Evolutionary conservation across 2,329 filamentous ascomycete genomes (phyloP), one percentile per base, ranked within the genome.

Genomic region (Penicillium psychrosexuale): DNA sequence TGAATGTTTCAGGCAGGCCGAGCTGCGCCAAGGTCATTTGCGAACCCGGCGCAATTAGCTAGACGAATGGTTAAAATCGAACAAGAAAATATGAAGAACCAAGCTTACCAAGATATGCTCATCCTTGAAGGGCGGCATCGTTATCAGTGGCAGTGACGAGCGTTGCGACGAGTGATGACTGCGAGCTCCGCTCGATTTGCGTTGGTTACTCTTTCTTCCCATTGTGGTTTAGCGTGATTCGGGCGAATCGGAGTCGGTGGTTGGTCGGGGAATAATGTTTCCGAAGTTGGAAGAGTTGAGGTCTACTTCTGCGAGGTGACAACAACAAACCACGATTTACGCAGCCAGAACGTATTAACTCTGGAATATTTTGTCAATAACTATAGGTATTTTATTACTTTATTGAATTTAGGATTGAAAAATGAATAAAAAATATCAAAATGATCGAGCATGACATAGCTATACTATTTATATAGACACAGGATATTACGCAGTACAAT

Each of bases 21-120:
- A 96, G 83, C 81, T 96, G 91, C 63, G 91, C 92, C 77, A 96
- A 85, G 56, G 91, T 96, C 61, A 87, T 93, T 75, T 89, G 87
- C 72, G 91, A 96, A 69, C 92, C 92, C 49, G 80, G 80, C 66
- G 78, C 78, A 70, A 82, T 80, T 62, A 79, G 73, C 77, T 80
- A 53, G n/a, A 53, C 11, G 42, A 11, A 43, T 51, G 47, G 37
- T 42, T 15, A 53, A 38, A 17, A 8, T 6, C 31, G 24, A n/a
- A 24, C 31, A 19, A 30, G 8, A 39, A 12, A 22, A 15, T 34
- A 15, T 15, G 8, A 30, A 8, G 24, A 55, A 33, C 13, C 13
- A 24, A 19, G 65, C 73, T 57, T 72, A 80, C 78, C 63, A 80
- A 64, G 52, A 80, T 73, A 65, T 80, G 78, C 67, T 80, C 78